Percentiles rank a stretch among this genome's conserved stretches.
phyloP scores from a whole-genome alignment of 139 green algal genomes.

The Asterochloris erici region DNA sequence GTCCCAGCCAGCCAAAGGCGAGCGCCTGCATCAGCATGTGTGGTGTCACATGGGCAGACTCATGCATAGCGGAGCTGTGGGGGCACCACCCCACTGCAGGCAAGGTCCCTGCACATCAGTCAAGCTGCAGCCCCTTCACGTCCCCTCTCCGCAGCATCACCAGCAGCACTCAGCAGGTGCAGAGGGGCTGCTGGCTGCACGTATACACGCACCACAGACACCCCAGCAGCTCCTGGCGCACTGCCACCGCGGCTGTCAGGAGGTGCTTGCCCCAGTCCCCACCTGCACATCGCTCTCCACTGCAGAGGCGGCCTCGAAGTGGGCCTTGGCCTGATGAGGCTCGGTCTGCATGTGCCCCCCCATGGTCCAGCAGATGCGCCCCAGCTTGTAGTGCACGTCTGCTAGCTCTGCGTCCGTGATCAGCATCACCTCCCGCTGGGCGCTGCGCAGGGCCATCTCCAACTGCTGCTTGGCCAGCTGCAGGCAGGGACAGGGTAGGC shows the following conservation, averaged over 20 bases:
- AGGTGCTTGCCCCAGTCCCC: background rate
- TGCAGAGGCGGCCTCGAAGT: slow-evolving; percentile 25
- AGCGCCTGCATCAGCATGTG: slow-evolving; percentile 33
- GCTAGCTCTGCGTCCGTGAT: slow-evolving; percentile 48
- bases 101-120: background rate
- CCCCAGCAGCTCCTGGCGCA: background rate
- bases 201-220: background rate
- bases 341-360: slow-evolving; percentile 22
- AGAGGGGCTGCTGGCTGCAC: background rate
- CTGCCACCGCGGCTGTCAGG: background rate
- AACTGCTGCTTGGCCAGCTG: slow-evolving; percentile 47
- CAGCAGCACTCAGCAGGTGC: background rate
- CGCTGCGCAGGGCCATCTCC: slow-evolving; percentile 35
- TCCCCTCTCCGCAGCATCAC: background rate
- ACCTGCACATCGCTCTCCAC: slow-evolving; percentile 31
- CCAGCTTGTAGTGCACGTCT: slow-evolving; percentile 55
- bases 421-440: slow-evolving; percentile 14
- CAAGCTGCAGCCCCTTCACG: background rate
- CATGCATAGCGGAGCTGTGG: background rate
- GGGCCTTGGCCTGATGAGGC: slow-evolving; percentile 16
- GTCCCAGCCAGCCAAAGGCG: slow-evolving; percentile 58
- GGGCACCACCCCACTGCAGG: background rate
- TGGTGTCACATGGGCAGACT: background rate
- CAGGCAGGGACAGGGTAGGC: background rate
- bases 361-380: slow-evolving; percentile 55